Percentiles rank a stretch among this genome's conserved stretches.
Conservation (phyloP, 2,329 filamentous ascomycete species). For the Diplodia sapinea region DNA sequence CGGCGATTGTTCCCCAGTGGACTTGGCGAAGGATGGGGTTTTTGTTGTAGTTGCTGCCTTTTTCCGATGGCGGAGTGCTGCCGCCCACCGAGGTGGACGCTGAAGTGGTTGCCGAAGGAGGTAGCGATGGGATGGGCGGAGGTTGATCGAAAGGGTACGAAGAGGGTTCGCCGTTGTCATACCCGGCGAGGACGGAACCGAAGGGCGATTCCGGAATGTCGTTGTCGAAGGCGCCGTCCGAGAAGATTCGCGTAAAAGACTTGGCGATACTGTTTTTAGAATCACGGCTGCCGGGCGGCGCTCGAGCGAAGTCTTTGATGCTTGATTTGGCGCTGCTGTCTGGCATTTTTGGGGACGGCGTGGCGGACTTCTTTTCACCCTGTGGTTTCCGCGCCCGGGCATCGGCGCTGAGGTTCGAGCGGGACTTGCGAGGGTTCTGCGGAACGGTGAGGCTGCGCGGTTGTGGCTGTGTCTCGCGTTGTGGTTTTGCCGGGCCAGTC, state of each 20-base stretch:
- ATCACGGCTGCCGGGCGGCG: background rate
- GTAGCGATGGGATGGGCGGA: background rate
- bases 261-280: background rate
- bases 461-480: background rate
- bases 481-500: background rate
- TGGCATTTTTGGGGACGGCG: background rate
- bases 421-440: background rate
- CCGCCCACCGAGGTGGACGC: background rate
- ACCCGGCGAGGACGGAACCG: conserved; percentile 3
- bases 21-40: conserved; percentile 14
- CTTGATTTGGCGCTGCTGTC: background rate
- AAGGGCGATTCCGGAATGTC: conserved; percentile 25
- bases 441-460: conserved; percentile 20
- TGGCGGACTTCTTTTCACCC: background rate
- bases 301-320: background rate
- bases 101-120: background rate
- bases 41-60: background rate
- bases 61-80: background rate
- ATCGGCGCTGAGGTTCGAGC: background rate
- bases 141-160: conserved; percentile 7
- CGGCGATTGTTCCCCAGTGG: conserved; percentile 9
- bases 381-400: background rate
- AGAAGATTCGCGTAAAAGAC: conserved; percentile 18
- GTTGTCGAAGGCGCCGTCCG: conserved; percentile 12
- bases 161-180: background rate